Percentiles rank a stretch among this genome's conserved stretches.
Conservation (phyloP, 2,329 filamentous ascomycete genomes). For the Beauveria sp. region DNA sequence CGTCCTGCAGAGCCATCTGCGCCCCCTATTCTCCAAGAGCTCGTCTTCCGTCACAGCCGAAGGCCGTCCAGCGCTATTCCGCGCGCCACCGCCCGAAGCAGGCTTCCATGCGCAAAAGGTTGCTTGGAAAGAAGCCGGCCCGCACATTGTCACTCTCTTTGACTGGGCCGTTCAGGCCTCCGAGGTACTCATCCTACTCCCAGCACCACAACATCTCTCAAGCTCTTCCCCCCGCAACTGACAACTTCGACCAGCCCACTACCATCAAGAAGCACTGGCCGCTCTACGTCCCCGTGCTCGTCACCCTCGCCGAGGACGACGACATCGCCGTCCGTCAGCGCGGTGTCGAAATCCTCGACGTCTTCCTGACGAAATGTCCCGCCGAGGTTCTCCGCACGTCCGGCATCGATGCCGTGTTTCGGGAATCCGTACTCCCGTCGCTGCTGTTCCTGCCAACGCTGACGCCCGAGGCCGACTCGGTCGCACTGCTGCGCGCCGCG, state of each 20-base stretch:
- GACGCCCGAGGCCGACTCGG: conserved; percentile 65
- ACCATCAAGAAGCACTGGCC: conserved; percentile 47
- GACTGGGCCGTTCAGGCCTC: conserved; percentile 48
- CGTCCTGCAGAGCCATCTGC: conserved; percentile 56
- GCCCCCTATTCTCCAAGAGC: conserved; percentile 56
- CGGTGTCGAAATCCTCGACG: conserved; percentile 46
- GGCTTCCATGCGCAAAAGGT: conserved; percentile 8
- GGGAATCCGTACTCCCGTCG: conserved; percentile 61
- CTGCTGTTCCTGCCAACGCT: conserved; percentile 71
- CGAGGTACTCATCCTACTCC: conserved; percentile 29
- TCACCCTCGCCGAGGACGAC: conserved; percentile 61
- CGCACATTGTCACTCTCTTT: conserved; percentile 19
- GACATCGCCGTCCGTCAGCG: conserved; percentile 42
- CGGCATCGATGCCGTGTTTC: conserved; percentile 60
- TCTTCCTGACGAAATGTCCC: conserved; percentile 49
- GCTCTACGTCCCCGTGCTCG: conserved; percentile 59
- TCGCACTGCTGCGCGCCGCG: conserved; percentile 53
- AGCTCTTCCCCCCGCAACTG: background rate
- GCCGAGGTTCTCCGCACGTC: conserved; percentile 47
- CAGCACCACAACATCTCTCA: background rate
- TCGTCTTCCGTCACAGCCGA: conserved; percentile 31
- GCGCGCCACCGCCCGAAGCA: background rate
- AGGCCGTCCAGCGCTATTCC: conserved; percentile 23
- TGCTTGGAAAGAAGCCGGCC: conserved; percentile 18
- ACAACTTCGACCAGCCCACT: background rate